Evolutionary conservation across 129 eudicot species (phyloP), one percentile per base, ranked within the genome.

Genomic region (Sambucus nigra): DNA sequence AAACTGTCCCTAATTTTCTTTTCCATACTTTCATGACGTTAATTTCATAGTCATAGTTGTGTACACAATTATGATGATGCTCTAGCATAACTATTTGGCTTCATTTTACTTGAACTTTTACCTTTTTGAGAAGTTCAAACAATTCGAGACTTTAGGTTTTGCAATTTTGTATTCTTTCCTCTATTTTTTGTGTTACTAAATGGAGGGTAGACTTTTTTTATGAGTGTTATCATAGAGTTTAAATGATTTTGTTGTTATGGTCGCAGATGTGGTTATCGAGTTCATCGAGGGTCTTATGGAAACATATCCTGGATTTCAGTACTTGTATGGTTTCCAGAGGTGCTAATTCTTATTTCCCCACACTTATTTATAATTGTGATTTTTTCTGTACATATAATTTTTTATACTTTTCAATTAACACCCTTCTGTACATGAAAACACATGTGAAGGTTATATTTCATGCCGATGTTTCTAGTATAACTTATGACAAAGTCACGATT

Each of bases 311-410:
- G 95, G 91, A 42, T 73, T 92, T 87, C 99, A 92, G 72, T 86
- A 86, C 55, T 66, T 92, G 83, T 94, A 92, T 80, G 99, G 96
- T 86, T 92, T 59, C 96, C 99, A 15, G 87, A 86, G 76, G 95
- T 88, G 31, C 63, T 48, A 50, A 25, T n/a, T 25, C 42, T 21
- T 47, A 48, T 50, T 16, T 57, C 10, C 29, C 0, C 47, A 31
- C 18, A 29, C 12, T 45, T 64, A 32, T 9, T 41, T 3, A 66
- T 40, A 20, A 25, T 32, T 66, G 0, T 18, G 13, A 35, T 1
- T 35, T 35, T 35, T 35, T 3, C 25, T 7, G 35, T 25, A 28
- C 65, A 45, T 65, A n/a, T n/a, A 35, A 7, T 31, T 35, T 15
- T 31, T 63, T 64, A 31, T 57, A 24, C 4, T 31, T n/a, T 25